Conservation (phyloP, 2,329 filamentous ascomycete genomes). For the Trichoderma afroharzianum region DNA sequence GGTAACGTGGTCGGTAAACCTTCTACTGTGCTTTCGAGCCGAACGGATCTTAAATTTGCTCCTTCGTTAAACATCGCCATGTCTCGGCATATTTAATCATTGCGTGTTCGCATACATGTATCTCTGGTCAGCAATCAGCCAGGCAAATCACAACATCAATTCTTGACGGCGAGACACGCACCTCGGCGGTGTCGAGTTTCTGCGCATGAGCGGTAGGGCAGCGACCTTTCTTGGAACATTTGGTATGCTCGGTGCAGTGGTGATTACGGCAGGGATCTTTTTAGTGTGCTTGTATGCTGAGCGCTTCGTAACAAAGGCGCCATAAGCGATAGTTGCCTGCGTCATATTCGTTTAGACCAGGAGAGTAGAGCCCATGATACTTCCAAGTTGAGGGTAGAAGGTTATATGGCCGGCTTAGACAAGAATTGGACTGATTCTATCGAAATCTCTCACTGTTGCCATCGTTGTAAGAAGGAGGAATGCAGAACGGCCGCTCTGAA, state of each 20-base stretch:
- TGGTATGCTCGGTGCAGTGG: background rate
- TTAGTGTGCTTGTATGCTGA: background rate
- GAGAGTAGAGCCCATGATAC: too few relatives aligned
- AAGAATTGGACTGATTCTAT: too few relatives aligned
- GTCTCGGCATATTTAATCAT: background rate
- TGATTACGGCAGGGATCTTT: background rate
- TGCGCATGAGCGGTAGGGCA: background rate
- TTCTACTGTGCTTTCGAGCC: background rate
- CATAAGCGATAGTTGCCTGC: background rate
- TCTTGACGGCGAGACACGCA: background rate
- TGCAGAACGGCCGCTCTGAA: too few relatives aligned
- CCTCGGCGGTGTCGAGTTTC: background rate
- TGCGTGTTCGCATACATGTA: background rate
- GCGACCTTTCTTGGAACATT: background rate
- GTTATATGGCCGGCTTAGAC: too few relatives aligned
- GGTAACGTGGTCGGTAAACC: background rate
- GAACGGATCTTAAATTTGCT: background rate
- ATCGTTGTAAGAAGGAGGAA: too few relatives aligned
- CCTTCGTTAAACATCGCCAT: background rate
- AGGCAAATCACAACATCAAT: background rate
- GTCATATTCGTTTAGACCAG: background rate
- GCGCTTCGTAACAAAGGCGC: background rate
- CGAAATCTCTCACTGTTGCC: too few relatives aligned
- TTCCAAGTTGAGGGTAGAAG: too few relatives aligned
- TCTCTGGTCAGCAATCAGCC: background rate